Percentiles rank a stretch among this genome's conserved stretches.
Conservation (phyloP, 805 yeast species). For the Ogataea nakhonphanomensis region DNA sequence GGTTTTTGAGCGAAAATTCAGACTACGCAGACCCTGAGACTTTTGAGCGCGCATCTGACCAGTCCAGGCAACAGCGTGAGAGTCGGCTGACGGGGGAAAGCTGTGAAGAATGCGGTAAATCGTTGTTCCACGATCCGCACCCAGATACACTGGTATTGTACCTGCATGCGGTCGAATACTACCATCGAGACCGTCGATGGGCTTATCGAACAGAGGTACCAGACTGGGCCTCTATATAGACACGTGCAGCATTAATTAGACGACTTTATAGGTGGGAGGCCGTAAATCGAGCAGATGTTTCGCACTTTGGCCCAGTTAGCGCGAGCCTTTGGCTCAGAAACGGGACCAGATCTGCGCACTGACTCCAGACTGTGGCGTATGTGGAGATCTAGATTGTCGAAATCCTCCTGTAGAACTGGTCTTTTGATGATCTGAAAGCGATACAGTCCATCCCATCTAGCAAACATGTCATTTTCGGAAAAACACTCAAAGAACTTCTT, state of each 20-base stretch:
- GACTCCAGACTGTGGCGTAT: slow-evolving; percentile 16
- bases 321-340: slow-evolving; percentile 5
- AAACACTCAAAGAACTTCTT: slow-evolving; percentile 19
- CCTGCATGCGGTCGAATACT: slow-evolving; percentile 47
- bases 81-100: slow-evolving; percentile 19
- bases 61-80: slow-evolving; percentile 15
- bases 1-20: slow-evolving; percentile 7
- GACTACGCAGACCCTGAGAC: slow-evolving; percentile 10
- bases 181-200: slow-evolving; percentile 27
- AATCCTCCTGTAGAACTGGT: slow-evolving; percentile 13
- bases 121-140: slow-evolving; percentile 32
- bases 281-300: slow-evolving; percentile 3
- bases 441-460: slow-evolving; percentile 28
- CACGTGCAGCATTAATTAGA: background rate
- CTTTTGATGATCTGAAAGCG: slow-evolving; percentile 9
- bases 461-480: slow-evolving; percentile 4
- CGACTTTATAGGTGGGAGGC: slow-evolving; percentile 8
- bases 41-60: slow-evolving; percentile 10
- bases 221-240: slow-evolving; percentile 40
- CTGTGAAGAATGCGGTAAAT: slow-evolving; percentile 36
- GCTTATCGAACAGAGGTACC: slow-evolving; percentile 44
- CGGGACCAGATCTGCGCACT: slow-evolving; percentile 14
- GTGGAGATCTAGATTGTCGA: slow-evolving; percentile 10
- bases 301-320: slow-evolving; percentile 21
- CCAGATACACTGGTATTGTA: slow-evolving; percentile 36